Base-by-base conservation (phyloP, 2,329 filamentous ascomycete species). In the Clonostachys rosea region DNA sequence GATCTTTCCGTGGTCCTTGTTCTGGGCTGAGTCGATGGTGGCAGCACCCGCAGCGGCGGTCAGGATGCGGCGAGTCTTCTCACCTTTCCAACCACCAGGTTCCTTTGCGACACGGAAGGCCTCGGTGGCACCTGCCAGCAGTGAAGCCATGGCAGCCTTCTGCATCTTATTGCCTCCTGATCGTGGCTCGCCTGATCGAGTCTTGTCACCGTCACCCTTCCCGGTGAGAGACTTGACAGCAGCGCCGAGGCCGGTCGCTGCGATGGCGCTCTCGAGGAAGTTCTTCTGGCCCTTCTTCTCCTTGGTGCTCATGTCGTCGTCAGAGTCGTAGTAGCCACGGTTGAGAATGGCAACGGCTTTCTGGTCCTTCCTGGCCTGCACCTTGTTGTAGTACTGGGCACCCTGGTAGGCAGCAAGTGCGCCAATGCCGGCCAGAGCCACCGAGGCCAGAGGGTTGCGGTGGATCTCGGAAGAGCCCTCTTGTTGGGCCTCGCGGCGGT, bases 101-200 rank as follows among this genome's bases (percentile, higher is more conserved):
- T 94, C 87, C 59, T 92, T 95, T 63, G 91, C 85, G 48, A 91
- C 85, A 51, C 89, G 86, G 76, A 95, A 95, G 40, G 92, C 92
- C 67, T 96, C 91, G 47, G 91, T 87, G 39, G 91, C 92, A 57
- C 91, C 92, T 33, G 92, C 91, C 42, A 95, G 80, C 37, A 96
- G 75, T 17, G 91, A 94, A 34, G 92, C 91, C 73, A 94, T 92
- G 63, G 91, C 89, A 34, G 91, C 91, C 68, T 96, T 90, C 55
- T 91, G 84, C 42, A 89, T 80, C 57, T 88, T 88, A 56, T 72
- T 76, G 40, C 76, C 74, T 47, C 74, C 70, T 34, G 78, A 80
- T 52, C 78, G 77, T 49, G 80, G 80, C 18, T 78, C 68, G 34
- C 71, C 71, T 36, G 67, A 68, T 40, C 76, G 74, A 11, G 14